A percentile compares a stretch with the other conserved stretches of the same genome.
These are phyloP conservation scores for Penicillium sp. DNA, from an alignment of 2,329 filamentous ascomycete genomes.

Conservation along the genomic window DNA sequence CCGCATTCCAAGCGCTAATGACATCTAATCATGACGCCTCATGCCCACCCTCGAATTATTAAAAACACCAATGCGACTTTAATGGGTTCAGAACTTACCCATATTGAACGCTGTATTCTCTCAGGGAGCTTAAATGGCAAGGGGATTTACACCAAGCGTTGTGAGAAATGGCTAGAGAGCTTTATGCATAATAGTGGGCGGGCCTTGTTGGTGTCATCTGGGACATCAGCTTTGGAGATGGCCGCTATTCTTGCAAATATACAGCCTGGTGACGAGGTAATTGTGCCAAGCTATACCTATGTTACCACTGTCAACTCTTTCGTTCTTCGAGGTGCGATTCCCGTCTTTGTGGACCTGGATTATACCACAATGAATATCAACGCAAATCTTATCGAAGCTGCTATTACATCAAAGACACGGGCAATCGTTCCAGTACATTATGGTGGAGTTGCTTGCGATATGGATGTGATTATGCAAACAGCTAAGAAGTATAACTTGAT, in stretches of 20 bases:
- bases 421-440: conserved; percentile 19
- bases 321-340: conserved; percentile 10
- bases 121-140: conserved; percentile 3
- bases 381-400: not conserved
- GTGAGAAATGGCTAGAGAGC: conserved; percentile 16
- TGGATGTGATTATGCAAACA: conserved; percentile 14
- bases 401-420: conserved; percentile 12
- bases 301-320: conserved; percentile 17
- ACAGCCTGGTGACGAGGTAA: conserved; percentile 16
- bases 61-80: not conserved
- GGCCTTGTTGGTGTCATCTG: conserved; percentile 11
- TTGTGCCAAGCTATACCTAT: conserved; percentile 18
- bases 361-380: conserved; percentile 16
- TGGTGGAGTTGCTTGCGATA: conserved; percentile 14
- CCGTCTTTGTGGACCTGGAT: conserved; percentile 17
- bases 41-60: not conserved
- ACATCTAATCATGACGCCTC: not conserved
- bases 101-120: not conserved
- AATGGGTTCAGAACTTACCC: not conserved
- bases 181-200: not conserved
- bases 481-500: conserved; percentile 4
- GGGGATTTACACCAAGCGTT: conserved; percentile 11
- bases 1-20: no score
- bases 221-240: conserved; percentile 17
- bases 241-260: conserved; percentile 10